Base-by-base conservation (phyloP, 1,139 yeast species). In the Citeromyces hawaiiensis region DNA sequence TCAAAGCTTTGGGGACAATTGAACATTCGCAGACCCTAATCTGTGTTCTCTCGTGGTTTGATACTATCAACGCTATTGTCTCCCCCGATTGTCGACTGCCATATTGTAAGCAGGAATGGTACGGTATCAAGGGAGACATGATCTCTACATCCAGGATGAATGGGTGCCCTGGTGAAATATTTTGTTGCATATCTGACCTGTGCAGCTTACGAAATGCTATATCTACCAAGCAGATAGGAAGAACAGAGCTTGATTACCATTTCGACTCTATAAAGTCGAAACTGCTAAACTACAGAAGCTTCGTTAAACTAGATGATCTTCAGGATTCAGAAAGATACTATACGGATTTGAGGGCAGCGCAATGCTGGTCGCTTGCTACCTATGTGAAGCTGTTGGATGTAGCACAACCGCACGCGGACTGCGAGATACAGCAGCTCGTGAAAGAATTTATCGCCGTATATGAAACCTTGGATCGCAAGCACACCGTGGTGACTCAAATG, bases 131-230 rank as follows among this genome's bases (percentile, higher is more conserved):
- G 33, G 48, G 52, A 15, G 66, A 63, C 36, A 47, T 50, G 4
- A 59, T 68, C 8, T 68, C 76, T 6, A 70, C 76, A 0, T 61
- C 68, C 5, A 63, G 60, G 40, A 61, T 72, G 64, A 69, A 69
- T 68, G 78, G 77, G 0, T 72, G 78, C 45, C 77, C 78, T 0
- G 75, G 74, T 2, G 76, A 70, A 43, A 61, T 72, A 1, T 70
- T 72, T 48, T 53, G 54, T 16, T 64, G 70, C 3, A 57, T 71
- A 51, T 54, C 63, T 2, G 59, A 61, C 40, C 60, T 70, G 2
- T 68, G 76, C 44, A 47, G 50, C 8, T 45, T 70, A 10, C 52
- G 76, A 37, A 61, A 60, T 46, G 61, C 60, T 21, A 40, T 61
- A 16, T 50, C 47, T 18, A 45, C 53, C 31, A 47, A 50, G 13